Conservation (phyloP, 169 alveolate genomes). For the Plasmodium vivax region DNA sequence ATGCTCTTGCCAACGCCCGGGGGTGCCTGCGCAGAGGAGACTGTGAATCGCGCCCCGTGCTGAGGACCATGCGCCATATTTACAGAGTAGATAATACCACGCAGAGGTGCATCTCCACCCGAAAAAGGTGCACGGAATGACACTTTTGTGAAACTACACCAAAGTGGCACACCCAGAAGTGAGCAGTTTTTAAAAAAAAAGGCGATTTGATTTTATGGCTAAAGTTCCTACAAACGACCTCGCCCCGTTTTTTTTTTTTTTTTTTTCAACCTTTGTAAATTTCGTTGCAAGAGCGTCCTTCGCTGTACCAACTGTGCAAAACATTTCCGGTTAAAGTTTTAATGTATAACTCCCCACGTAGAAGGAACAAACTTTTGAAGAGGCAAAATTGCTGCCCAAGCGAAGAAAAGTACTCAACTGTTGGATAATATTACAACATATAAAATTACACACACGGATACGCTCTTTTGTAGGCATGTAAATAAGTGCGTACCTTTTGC, state of each 20-base stretch:
- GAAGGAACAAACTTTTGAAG: background rate
- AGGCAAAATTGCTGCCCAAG: slow-evolving; percentile 4
- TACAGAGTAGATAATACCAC: background rate
- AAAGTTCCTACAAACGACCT: background rate
- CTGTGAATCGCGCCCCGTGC: background rate
- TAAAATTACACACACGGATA: background rate
- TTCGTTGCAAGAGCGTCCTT: background rate
- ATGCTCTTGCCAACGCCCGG: background rate
- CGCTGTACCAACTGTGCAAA: slow-evolving; percentile 1
- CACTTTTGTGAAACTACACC: background rate
- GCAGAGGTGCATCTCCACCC: background rate
- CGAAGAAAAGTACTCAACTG: background rate
- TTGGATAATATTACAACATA: background rate
- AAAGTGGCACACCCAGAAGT: background rate
- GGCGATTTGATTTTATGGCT: background rate
- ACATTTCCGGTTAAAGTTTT: background rate
- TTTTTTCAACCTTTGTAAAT: background rate
- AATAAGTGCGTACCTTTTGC: background rate
- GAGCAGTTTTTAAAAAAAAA: background rate
- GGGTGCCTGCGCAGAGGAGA: background rate
- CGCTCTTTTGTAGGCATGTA: background rate
- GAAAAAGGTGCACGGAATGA: background rate
- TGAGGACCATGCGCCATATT: background rate
- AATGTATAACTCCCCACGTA: slow-evolving; percentile 1
- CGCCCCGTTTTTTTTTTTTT: slow-evolving; percentile 2